Percentiles rank a stretch among this genome's conserved stretches.
Evolutionary conservation across 108 stramenopile species (phyloP).

Genomic region (Cyclotella choctawhatcheeana): DNA sequence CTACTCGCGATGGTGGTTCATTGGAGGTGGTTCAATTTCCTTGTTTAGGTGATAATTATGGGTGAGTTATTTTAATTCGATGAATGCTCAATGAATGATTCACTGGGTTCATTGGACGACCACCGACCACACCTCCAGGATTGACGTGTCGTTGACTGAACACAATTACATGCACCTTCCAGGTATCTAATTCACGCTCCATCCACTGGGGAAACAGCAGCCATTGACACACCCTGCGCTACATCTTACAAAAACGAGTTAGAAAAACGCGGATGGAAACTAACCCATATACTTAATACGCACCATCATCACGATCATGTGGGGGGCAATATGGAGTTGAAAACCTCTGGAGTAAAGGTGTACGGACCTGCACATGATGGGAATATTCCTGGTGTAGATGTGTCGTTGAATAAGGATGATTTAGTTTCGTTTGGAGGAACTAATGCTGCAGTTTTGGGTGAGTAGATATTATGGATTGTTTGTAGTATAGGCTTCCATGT

Average conservation of each 20-base stretch:
- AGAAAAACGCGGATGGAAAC: slow-evolving; percentile 64
- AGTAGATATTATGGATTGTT: no score
- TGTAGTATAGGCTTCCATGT: no score
- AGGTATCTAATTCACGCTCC: slow-evolving; percentile 78
- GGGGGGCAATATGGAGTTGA: slow-evolving; percentile 76
- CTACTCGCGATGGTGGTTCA: slow-evolving; percentile 13
- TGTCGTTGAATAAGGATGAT: slow-evolving; percentile 62
- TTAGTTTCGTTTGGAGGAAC: slow-evolving; percentile 58
- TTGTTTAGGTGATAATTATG: slow-evolving; percentile 79
- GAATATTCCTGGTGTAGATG: slow-evolving; percentile 73
- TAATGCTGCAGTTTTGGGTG: slow-evolving; percentile 61
- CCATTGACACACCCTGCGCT: slow-evolving; percentile 82
- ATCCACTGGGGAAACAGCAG: slow-evolving; percentile 73
- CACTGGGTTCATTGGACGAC: not conserved
- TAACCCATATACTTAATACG: slow-evolving; percentile 86
- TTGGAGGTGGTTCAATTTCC: slow-evolving; percentile 64
- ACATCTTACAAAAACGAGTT: slow-evolving; percentile 61
- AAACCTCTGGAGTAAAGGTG: slow-evolving; percentile 56
- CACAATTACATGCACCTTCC: no score
- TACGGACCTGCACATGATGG: slow-evolving; percentile 69
- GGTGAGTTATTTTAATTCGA: slow-evolving; percentile 33
- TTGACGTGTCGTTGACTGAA: no score
- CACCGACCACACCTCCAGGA: no score
- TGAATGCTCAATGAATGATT: not conserved
- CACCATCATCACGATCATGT: slow-evolving; percentile 80